Conservation (phyloP, 805 yeast genomes). For the Hanseniaspora clermontiae region DNA sequence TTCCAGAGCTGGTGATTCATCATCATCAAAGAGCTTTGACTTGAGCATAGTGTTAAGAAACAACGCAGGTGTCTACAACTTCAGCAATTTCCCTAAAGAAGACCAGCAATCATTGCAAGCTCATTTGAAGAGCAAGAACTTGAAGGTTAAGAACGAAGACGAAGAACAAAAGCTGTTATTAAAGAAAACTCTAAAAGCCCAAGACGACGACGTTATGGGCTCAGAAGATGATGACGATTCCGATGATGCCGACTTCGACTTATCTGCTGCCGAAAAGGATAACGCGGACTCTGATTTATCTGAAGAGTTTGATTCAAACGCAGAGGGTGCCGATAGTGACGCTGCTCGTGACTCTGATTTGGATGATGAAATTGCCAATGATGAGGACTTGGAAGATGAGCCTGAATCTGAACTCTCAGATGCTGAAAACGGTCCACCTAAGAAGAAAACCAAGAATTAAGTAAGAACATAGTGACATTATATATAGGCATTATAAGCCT, state of each 20-base stretch:
- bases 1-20: conserved; percentile 73
- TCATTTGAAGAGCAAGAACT: conserved; percentile 62
- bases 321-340: conserved; percentile 24
- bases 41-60: conserved; percentile 62
- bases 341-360: conserved; percentile 21
- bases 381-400: conserved; percentile 11
- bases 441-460: conserved; percentile 6
- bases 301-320: conserved; percentile 71
- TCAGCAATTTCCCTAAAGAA: conserved; percentile 79
- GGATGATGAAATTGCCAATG: conserved; percentile 16
- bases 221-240: conserved; percentile 53
- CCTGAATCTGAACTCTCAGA: background rate
- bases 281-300: conserved; percentile 56
- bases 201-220: conserved; percentile 52
- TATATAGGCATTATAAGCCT: background rate
- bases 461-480: background rate
- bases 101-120: conserved; percentile 73
- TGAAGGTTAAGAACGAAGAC: conserved; percentile 77
- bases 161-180: conserved; percentile 73
- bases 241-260: conserved; percentile 73
- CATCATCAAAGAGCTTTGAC: conserved; percentile 82
- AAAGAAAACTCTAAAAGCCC: conserved; percentile 13
- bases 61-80: conserved; percentile 58
- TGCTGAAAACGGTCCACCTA: conserved; percentile 9
- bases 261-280: conserved; percentile 36